These are phyloP conservation scores for Flammula alnicola DNA, from an alignment of 1,284 basidiomycete genomes.

Conservation along the genomic window DNA sequence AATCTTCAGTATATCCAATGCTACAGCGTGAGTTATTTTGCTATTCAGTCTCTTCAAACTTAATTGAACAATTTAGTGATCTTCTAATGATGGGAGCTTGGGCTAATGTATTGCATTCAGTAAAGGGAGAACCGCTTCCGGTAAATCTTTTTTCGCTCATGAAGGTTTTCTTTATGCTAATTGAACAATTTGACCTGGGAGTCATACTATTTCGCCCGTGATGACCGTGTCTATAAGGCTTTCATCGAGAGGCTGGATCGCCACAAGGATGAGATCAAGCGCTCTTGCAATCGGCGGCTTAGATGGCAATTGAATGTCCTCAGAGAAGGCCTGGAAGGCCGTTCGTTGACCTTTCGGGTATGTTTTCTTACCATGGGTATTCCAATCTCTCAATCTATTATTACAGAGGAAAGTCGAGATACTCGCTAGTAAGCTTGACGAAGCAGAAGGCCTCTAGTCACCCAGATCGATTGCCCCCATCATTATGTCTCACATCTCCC, in stretches of 20 bases:
- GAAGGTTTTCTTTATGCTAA: background rate
- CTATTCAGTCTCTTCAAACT: background rate
- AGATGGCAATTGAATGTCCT: constrained; percentile 76
- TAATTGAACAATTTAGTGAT: constrained; percentile 4
- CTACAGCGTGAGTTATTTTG: constrained; percentile 52
- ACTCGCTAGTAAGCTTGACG: constrained; percentile 62
- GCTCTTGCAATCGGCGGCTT: constrained; percentile 54
- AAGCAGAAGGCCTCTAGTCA: constrained; percentile 49
- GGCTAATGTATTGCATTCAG: constrained; percentile 56
- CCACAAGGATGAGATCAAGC: constrained; percentile 55
- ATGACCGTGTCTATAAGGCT: constrained; percentile 76
- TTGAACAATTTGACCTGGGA: constrained; percentile 30
- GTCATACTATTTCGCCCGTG: constrained; percentile 81
- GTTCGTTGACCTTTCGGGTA: constrained; percentile 66
- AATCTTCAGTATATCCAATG: constrained; percentile 70
- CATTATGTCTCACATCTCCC: too few species aligned
- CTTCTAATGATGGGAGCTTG: constrained; percentile 68
- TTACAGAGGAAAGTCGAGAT: constrained; percentile 70
- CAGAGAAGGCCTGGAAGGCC: constrained; percentile 64
- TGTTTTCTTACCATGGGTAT: constrained; percentile 27
- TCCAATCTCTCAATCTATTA: constrained; percentile 13
- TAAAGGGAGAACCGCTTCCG: constrained; percentile 65
- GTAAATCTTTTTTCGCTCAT: constrained; percentile 41
- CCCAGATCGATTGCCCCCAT: background rate
- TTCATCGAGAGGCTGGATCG: constrained; percentile 65